These are phyloP conservation scores for Alternaria gansuensis DNA, from an alignment of 2,329 filamentous ascomycete species.

Conservation along the genomic window DNA sequence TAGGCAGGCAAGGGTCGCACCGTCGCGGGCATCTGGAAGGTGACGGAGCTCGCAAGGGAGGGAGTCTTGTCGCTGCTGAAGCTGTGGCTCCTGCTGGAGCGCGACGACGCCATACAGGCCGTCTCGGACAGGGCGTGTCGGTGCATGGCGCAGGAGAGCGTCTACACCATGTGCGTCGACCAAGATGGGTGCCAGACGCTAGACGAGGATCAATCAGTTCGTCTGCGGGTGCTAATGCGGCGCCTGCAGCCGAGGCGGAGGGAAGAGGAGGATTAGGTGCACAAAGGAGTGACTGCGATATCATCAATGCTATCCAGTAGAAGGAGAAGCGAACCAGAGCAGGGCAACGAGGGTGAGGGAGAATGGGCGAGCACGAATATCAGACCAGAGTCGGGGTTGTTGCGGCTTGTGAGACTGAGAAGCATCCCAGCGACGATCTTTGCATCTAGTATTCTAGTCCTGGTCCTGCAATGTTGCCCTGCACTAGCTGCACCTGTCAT, in stretches of 20 bases:
- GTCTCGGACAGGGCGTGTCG: conserved; percentile 48
- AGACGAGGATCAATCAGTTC: no score
- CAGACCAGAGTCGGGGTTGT: conserved; percentile 16
- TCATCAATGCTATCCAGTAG: background rate
- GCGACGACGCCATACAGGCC: conserved; percentile 47
- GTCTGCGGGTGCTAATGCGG: conserved; percentile 1
- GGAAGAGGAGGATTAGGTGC: conserved; percentile 27
- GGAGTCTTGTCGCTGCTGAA: conserved; percentile 73
- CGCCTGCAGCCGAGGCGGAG: conserved; percentile 26
- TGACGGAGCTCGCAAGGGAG: conserved; percentile 62
- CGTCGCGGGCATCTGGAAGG: conserved; percentile 69
- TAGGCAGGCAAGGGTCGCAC: conserved; percentile 84
- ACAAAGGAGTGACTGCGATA: conserved; percentile 19
- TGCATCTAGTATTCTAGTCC: conserved; percentile 5
- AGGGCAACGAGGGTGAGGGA: background rate
- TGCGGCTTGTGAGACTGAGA: conserved; percentile 8
- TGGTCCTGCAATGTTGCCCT: conserved; percentile 11
- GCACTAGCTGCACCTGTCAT: conserved; percentile 1
- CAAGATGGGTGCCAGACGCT: background rate
- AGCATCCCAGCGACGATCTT: conserved; percentile 24
- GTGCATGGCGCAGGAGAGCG: conserved; percentile 40
- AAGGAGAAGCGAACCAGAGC: background rate
- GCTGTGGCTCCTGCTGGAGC: conserved; percentile 58
- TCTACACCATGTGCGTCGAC: conserved; percentile 5
- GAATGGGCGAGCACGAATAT: conserved; percentile 14